Evolutionary conservation across 345 rosid species (phyloP).

Genomic region (Eucalyptus sp.): DNA sequence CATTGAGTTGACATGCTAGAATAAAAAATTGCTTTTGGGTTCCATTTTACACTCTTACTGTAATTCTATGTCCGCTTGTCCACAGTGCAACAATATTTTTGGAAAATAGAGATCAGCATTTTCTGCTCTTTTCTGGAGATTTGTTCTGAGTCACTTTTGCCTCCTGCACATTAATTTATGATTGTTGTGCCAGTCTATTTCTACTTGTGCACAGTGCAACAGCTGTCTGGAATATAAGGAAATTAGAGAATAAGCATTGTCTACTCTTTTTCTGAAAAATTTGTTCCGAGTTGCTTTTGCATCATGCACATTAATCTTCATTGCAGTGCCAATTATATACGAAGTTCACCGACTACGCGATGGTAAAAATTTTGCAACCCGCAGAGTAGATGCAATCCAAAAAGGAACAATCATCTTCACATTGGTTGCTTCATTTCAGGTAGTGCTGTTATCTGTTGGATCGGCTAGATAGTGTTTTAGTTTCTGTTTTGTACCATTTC

Average conservation of each 20-base stretch:
- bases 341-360: conserved; percentile 75
- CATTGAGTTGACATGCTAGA: neutral
- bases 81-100: neutral
- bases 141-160: neutral
- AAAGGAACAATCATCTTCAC: conserved; percentile 72
- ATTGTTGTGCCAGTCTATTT: neutral
- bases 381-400: conserved; percentile 87
- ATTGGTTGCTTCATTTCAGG: conserved; percentile 93
- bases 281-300: neutral
- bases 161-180: neutral
- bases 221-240: neutral
- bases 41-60: neutral
- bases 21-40: neutral
- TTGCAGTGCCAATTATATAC: conserved; percentile 76
- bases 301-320: neutral
- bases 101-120: neutral
- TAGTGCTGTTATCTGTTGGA: conserved; percentile 5
- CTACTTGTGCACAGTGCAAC: neutral
- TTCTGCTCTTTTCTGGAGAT: neutral
- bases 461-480: neutral
- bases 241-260: neutral
- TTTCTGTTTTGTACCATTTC: neutral
- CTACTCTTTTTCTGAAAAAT: neutral
- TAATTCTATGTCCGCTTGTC: neutral
- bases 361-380: conserved; percentile 79